Evolutionary conservation across 1,139 yeast genomes (phyloP), one percentile per base, ranked within the genome.

Genomic region (Wickerhamomyces sp.): DNA sequence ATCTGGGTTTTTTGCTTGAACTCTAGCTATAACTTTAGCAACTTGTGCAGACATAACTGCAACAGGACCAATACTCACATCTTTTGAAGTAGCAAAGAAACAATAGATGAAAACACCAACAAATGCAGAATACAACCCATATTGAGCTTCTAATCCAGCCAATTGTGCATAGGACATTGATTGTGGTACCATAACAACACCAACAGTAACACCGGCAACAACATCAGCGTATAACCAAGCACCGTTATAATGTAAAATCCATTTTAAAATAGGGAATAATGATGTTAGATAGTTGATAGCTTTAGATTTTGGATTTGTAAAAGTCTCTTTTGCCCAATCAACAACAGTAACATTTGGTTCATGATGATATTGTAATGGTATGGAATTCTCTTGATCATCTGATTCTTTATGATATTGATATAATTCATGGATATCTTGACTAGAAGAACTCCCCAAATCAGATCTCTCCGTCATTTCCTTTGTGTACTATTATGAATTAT

Each of bases 61-160:
- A 36, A 91, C 98, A 7, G 98, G 97, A 32, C 97, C 98, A 58
- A 91, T 90, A 51, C 94, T 85, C 39, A 91, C 96, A 72, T 91
- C 98, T 67, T 90, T 91, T 18, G 95, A 86, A 15, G 97, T 91
- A 14, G 97, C 98, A 64, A 91, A 91, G 58, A 90, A 78, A 41
- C 95, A 84, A 64, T 91, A 91, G 46, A 86, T 79, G 62, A 89
- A 78, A 15, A 90, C 95, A 60, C 98, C 98, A 42, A 91, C 85
- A 61, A 91, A 91, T 0, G 96, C 86, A 27, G 96, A 87, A 67
- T 91, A 91, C 43, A 91, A 75, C 43, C 98, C 98, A 57, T 81
- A 90, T 64, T 90, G 84, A 7, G 96, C 81, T 7, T 81, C 75
- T 50, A 91, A 75, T 3, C 88, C 81, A 4, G 98, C 98, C 51